These are phyloP conservation scores for Auricularia heimuer DNA, from an alignment of 768 basidiomycete species.

Conservation along the genomic window DNA sequence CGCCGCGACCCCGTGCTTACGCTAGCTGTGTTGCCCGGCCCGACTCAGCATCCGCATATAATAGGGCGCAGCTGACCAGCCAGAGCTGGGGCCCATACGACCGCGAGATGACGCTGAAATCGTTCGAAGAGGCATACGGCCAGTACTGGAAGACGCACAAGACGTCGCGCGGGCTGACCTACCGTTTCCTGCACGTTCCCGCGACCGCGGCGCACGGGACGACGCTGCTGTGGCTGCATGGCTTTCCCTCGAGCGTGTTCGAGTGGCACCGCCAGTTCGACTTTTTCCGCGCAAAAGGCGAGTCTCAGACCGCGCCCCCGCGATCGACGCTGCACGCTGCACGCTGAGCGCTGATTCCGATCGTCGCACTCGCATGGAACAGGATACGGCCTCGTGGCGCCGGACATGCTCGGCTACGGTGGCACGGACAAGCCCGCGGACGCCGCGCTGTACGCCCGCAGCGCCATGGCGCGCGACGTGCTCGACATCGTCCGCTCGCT, in stretches of 20 bases:
- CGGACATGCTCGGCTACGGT: slow-evolving; percentile 46
- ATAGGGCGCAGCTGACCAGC: not conserved
- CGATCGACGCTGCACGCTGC: not conserved
- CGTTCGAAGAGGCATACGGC: not conserved
- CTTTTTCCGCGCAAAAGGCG: slow-evolving; percentile 27
- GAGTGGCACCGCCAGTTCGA: slow-evolving; percentile 34
- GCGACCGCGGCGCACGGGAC: slow-evolving; percentile 17
- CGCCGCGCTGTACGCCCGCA: slow-evolving; percentile 23
- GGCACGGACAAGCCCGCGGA: slow-evolving; percentile 38
- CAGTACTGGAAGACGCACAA: not conserved
- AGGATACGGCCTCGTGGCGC: slow-evolving; percentile 35
- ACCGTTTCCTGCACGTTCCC: slow-evolving; percentile 22
- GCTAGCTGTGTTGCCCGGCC: not conserved
- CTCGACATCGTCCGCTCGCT: slow-evolving; percentile 33
- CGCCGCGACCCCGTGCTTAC: no score
- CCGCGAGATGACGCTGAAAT: not conserved
- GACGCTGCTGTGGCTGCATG: slow-evolving; percentile 34
- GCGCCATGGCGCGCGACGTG: slow-evolving; percentile 29
- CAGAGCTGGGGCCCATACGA: not conserved
- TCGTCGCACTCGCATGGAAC: not conserved
- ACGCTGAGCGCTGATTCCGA: not conserved
- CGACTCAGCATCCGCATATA: not conserved
- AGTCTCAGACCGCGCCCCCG: not conserved
- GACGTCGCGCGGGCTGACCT: slow-evolving; percentile 26
- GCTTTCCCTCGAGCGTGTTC: slow-evolving; percentile 33